phyloP scores from a whole-genome alignment of 2,329 filamentous ascomycete species.

The Cercospora beticola region DNA sequence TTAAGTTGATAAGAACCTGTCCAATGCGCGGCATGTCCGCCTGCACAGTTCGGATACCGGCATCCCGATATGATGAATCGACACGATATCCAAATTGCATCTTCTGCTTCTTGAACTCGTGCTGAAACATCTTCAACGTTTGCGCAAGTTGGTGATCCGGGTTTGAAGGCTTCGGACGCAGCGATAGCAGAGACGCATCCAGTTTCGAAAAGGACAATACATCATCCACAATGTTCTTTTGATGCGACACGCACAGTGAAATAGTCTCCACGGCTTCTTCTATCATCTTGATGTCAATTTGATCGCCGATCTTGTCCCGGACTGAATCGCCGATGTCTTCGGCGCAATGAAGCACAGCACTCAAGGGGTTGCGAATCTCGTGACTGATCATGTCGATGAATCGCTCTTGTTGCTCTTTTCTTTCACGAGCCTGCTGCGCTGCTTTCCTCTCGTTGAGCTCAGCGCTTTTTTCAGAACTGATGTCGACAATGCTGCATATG shows the following conservation, averaged over 20 bases:
- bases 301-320: conserved; percentile 19
- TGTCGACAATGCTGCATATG: conserved; percentile 49
- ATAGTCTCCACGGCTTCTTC: conserved; percentile 39
- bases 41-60: conserved; percentile 28
- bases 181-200: conserved; percentile 35
- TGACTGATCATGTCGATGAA: conserved; percentile 50
- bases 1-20: conserved; percentile 29
- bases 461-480: conserved; percentile 48
- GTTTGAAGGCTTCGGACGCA: conserved; percentile 31
- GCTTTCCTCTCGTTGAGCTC: conserved; percentile 45
- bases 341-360: conserved; percentile 44
- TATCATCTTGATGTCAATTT: conserved; percentile 27
- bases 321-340: conserved; percentile 43
- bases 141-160: conserved; percentile 32
- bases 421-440: conserved; percentile 45
- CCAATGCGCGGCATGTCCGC: conserved; percentile 34
- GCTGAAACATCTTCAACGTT: conserved; percentile 39
- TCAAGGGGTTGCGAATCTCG: conserved; percentile 41
- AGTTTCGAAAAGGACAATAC: conserved; percentile 40
- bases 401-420: conserved; percentile 48
- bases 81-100: conserved; percentile 33
- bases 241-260: conserved; percentile 46
- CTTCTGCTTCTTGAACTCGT: conserved; percentile 35
- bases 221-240: conserved; percentile 45
- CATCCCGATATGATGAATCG: conserved; percentile 31